phyloP scores from a whole-genome alignment of 2,329 filamentous ascomycete species.

The Fusarium globosum region DNA sequence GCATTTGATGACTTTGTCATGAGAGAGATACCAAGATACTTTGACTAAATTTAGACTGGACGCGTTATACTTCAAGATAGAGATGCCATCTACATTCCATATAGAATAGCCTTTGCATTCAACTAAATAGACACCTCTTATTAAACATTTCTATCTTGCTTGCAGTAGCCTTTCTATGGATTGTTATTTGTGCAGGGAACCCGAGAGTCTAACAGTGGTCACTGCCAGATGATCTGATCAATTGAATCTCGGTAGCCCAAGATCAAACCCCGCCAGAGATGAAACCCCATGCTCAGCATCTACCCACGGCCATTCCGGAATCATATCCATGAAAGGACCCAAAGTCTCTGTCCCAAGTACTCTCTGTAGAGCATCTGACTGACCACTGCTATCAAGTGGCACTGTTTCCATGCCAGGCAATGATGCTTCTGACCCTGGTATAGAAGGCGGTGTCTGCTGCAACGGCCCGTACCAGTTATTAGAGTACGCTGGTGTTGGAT shows the following conservation, averaged over 20 bases:
- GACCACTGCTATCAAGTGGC: not conserved
- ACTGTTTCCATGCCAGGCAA: fast-evolving
- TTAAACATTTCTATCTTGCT: too few species aligned
- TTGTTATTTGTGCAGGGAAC: not conserved
- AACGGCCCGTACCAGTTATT: not conserved
- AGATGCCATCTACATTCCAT: too few species aligned
- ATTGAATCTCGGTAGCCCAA: not conserved
- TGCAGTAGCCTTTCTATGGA: too few species aligned
- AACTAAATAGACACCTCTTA: not conserved
- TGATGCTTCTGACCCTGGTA: fast-evolving
- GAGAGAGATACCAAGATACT: not conserved
- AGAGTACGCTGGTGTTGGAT: not conserved
- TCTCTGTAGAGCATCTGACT: not conserved
- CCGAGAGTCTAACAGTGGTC: fast-evolving
- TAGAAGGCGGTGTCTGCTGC: not conserved
- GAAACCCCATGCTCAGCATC: not conserved
- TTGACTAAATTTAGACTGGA: not conserved
- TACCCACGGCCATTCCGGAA: not conserved
- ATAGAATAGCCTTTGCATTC: not conserved
- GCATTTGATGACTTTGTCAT: not conserved
- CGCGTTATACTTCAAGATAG: not conserved
- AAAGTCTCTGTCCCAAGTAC: not conserved
- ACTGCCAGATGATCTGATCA: not conserved
- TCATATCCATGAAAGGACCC: not conserved
- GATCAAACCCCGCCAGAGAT: not conserved